A percentile compares a stretch with the other conserved stretches of the same genome.
Conservation (phyloP, 164 flowering plant species). For the Magnolia kwangsiensis region DNA sequence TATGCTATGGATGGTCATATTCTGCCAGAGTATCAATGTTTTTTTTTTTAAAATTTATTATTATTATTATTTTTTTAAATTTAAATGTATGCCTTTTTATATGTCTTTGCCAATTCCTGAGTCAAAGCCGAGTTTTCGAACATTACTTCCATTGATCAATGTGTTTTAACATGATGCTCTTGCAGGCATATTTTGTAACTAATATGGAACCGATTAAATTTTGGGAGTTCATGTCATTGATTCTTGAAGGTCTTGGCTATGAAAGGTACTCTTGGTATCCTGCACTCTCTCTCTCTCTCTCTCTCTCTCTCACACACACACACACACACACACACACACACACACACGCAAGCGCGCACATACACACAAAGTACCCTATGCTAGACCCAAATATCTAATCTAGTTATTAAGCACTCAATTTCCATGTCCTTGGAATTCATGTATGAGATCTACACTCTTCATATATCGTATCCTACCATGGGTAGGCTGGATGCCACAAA, state of each 20-base stretch:
- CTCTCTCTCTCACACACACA: neutral
- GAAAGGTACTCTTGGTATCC: slow-evolving; percentile 50
- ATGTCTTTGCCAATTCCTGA: neutral
- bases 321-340: neutral
- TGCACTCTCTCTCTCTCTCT: slow-evolving; percentile 1
- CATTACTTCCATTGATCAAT: neutral
- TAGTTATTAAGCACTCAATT: neutral
- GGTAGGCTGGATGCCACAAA: too few relatives aligned
- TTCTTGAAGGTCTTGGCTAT: slow-evolving; percentile 96
- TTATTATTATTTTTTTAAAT: too few relatives aligned
- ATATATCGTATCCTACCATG: too few relatives aligned
- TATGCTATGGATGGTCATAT: neutral
- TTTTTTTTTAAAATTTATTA: too few relatives aligned
- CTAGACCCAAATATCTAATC: too few relatives aligned
- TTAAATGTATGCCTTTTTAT: neutral
- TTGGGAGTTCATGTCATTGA: slow-evolving; percentile 87
- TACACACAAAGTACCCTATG: neutral
- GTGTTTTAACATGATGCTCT: slow-evolving; percentile 10
- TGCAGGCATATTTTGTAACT: slow-evolving; percentile 90
- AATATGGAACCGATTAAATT: slow-evolving; percentile 93
- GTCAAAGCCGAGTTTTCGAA: neutral
- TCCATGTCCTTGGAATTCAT: neutral
- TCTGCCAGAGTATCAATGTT: neutral
- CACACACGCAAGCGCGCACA: neutral
- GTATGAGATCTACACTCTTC: too few relatives aligned